phyloP scores from a whole-genome alignment of 805 yeast species.

The Wickerhamiella sorbophila region DNA sequence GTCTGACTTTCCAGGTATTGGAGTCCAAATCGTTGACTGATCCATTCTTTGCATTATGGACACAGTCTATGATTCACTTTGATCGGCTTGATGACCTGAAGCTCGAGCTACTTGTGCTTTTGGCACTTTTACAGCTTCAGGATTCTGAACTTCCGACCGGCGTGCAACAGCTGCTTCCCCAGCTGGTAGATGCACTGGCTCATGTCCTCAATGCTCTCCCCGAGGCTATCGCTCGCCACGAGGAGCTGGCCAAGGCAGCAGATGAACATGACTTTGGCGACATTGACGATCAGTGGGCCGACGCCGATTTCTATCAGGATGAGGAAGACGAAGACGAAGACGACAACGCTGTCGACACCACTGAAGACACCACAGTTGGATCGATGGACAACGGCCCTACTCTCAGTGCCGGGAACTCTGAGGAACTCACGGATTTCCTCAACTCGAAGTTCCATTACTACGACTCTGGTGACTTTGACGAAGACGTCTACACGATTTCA shows the following conservation, averaged over 20 bases:
- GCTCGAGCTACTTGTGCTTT: conserved; percentile 51
- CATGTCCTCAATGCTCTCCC: conserved; percentile 49
- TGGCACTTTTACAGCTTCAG: conserved; percentile 33
- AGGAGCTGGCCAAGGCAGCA: conserved; percentile 46
- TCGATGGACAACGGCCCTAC: not conserved
- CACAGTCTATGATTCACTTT: conserved; percentile 38
- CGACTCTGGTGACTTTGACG: conserved; percentile 62
- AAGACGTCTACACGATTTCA: conserved; percentile 67
- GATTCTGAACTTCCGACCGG: conserved; percentile 24
- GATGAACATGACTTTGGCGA: conserved; percentile 23
- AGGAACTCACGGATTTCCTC: conserved; percentile 17
- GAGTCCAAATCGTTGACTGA: conserved; percentile 32
- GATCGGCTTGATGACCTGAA: conserved; percentile 71
- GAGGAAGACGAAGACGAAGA: conserved; percentile 19
- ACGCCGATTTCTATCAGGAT: conserved; percentile 21
- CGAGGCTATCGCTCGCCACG: conserved; percentile 49
- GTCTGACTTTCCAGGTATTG: conserved; percentile 37
- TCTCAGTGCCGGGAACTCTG: conserved; percentile 17
- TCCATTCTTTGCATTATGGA: conserved; percentile 53
- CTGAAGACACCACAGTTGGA: not conserved
- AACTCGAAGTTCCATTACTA: conserved; percentile 25
- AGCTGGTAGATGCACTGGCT: conserved; percentile 39
- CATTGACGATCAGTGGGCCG: conserved; percentile 14
- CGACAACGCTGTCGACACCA: not conserved
- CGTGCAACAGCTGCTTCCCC: conserved; percentile 27